A percentile compares a stretch with the other conserved stretches of the same genome.
phyloP scores from a whole-genome alignment of 768 basidiomycete genomes.

The Serendipita sp. region DNA sequence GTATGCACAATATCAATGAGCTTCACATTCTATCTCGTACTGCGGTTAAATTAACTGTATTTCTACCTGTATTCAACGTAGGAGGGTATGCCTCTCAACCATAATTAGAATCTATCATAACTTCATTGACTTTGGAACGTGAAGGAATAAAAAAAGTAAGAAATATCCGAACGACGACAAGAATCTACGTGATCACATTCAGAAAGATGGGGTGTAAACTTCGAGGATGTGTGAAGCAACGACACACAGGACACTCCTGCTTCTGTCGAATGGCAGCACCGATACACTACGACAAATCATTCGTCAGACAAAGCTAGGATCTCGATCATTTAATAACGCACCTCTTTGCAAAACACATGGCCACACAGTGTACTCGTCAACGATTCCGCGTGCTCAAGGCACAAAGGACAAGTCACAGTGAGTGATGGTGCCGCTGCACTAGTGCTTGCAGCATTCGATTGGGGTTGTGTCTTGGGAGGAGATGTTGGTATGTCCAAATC shows the following conservation, averaged over 20 bases:
- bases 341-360: conserved; percentile 7
- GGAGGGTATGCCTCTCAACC: too few relatives aligned
- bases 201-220: conserved; percentile 5
- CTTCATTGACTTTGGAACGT: too few relatives aligned
- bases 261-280: conserved; percentile 1
- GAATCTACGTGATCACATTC: neutral
- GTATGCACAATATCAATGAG: too few relatives aligned
- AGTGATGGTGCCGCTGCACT: neutral
- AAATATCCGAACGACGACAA: too few relatives aligned
- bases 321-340: neutral
- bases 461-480: neutral
- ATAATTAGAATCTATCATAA: too few relatives aligned
- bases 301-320: neutral
- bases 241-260: conserved; percentile 4
- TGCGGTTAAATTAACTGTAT: too few relatives aligned
- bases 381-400: neutral
- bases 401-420: neutral
- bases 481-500: neutral
- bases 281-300: neutral
- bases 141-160: too few relatives aligned
- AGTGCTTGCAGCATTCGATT: neutral
- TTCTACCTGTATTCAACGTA: too few relatives aligned
- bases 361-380: conserved; percentile 2
- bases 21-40: too few relatives aligned
- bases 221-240: neutral